Base-by-base conservation (phyloP, 2,329 filamentous ascomycete genomes). In the Neophaeococcomyces mojaviensis region DNA sequence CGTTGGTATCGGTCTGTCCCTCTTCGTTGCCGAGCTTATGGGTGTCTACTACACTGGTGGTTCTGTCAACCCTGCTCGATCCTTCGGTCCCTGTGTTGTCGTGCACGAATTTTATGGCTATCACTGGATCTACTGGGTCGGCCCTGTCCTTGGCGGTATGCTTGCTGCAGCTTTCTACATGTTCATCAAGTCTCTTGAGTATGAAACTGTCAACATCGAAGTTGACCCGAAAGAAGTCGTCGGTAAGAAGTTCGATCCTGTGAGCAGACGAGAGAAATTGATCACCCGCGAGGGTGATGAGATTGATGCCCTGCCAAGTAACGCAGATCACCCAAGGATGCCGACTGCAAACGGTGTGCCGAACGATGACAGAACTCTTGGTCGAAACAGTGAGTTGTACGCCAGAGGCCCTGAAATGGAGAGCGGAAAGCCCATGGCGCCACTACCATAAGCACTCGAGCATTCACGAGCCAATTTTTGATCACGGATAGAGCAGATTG, bases 91-190 rank as follows among this genome's bases (percentile, higher is more conserved):
- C 0, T 64, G 67, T 39, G 64, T 71, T 6, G 64, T 70, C 50
- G 62, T 63, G 45, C 64, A 65, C 22, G 59, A 57, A 7, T 72
- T 72, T 56, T 60, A 64, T 1, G 61, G 64, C 20, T 68, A 71
- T 42, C 68, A 71, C 44, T 72, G 68, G 68, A 71, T 72, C 48
- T 72, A 72, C 58, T 72, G 68, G 66, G 59, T 71, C 26, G 69
- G 70, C 1, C 70, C 70, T 1, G 45, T 65, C 6, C 59, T 71
- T 1, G 70, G 70, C 0, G 61, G 68, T 0, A 58, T 72, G 6
- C 58, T 74, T 3, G 71, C 73, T 0, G 67, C 68, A 3, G 66
- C 60, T 3, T 73, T 74, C 53, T 76, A 71, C 49, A 56, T 52
- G 36, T 60, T 74, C 43, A 63, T 76, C 46, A 68, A 68, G 55